These are phyloP conservation scores for Fusarium euwallaceae DNA, from an alignment of 2,329 filamentous ascomycete species.

Conservation along the genomic window DNA sequence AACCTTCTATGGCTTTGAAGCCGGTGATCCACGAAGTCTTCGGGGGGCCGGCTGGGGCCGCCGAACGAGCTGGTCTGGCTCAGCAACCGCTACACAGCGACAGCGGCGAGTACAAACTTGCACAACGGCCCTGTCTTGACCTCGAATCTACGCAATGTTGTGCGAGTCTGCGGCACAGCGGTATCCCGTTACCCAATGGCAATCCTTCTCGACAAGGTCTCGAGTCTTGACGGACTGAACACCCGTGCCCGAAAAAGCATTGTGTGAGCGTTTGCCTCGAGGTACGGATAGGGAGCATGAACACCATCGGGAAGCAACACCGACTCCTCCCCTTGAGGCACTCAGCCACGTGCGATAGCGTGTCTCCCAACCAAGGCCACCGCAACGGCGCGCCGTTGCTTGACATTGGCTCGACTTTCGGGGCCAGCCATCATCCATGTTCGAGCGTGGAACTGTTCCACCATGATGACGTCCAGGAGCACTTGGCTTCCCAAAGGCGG, in stretches of 20 bases:
- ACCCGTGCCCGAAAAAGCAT: slow-evolving; percentile 15
- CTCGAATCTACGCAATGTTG: slow-evolving; percentile 17
- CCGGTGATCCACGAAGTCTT: slow-evolving; percentile 6
- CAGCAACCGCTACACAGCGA: slow-evolving; percentile 10
- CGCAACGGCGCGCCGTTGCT: slow-evolving; percentile 27
- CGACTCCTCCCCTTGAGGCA: neutral
- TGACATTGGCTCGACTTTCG: slow-evolving; percentile 24
- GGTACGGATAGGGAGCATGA: slow-evolving; percentile 7
- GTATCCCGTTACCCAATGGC: slow-evolving; percentile 15
- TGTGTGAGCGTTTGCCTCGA: slow-evolving; percentile 5
- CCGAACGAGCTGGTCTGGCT: slow-evolving; percentile 14
- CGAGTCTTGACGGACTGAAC: slow-evolving; percentile 23
- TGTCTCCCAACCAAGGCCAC: slow-evolving; percentile 22
- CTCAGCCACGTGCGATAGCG: slow-evolving; percentile 34
- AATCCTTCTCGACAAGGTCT: slow-evolving; percentile 7
- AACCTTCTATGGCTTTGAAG: slow-evolving; percentile 9
- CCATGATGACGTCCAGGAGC: slow-evolving; percentile 23
- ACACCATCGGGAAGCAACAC: slow-evolving; percentile 20
- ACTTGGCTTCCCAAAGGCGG: slow-evolving; percentile 15
- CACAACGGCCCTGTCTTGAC: slow-evolving; percentile 7
- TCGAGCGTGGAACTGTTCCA: slow-evolving; percentile 26
- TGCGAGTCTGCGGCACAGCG: slow-evolving; percentile 26
- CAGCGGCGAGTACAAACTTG: slow-evolving; percentile 9
- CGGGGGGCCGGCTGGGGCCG: slow-evolving; percentile 14
- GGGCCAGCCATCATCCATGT: slow-evolving; percentile 20